These are phyloP conservation scores for Balakata baccata DNA, from an alignment of 345 rosid genomes.

Conservation along the genomic window DNA sequence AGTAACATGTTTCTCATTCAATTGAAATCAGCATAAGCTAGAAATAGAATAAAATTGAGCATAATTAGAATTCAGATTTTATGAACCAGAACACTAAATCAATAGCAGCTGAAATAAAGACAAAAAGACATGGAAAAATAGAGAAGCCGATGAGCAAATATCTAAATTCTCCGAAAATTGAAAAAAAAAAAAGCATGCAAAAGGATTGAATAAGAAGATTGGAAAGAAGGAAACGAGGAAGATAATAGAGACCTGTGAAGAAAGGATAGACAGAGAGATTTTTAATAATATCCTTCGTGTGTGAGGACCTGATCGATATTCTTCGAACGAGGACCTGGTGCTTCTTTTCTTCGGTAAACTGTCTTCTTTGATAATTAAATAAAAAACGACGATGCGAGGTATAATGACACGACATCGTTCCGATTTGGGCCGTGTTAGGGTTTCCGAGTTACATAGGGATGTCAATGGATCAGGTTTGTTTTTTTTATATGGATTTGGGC, in stretches of 20 bases:
- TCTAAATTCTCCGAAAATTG: neutral
- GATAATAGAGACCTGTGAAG: conserved; percentile 3
- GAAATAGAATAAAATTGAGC: neutral
- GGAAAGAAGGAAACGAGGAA: neutral
- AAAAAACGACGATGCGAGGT: too few species aligned
- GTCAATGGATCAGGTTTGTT: too few species aligned
- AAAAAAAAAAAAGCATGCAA: neutral
- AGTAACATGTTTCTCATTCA: neutral
- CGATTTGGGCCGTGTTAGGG: too few species aligned
- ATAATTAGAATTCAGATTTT: neutral
- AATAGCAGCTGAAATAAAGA: neutral
- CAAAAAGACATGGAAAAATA: neutral
- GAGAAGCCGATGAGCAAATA: neutral
- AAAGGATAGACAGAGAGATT: neutral
- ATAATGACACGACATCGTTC: too few species aligned
- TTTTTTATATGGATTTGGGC: too few species aligned
- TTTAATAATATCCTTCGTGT: neutral
- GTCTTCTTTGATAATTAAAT: too few species aligned
- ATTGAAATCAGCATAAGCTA: neutral
- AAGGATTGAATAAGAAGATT: neutral
- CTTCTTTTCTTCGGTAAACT: too few species aligned
- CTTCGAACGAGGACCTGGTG: too few species aligned
- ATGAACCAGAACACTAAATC: neutral
- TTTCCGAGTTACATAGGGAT: too few species aligned
- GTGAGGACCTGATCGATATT: neutral